phyloP scores from a whole-genome alignment of 2,329 filamentous ascomycete species.

The Pyricularia sp. region DNA sequence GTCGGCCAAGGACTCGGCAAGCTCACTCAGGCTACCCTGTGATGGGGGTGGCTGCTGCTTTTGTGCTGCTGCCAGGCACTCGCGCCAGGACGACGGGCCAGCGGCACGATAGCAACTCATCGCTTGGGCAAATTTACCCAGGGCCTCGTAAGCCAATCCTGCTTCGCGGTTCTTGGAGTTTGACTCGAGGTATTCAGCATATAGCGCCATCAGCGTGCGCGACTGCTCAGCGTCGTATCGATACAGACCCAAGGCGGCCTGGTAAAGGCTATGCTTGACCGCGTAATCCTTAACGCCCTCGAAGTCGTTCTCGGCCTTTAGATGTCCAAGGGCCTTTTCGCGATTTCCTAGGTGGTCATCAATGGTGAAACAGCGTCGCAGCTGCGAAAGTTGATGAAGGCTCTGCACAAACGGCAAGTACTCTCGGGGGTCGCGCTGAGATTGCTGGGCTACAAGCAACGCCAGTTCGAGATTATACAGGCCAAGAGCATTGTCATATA shows the following conservation, averaged over 20 bases:
- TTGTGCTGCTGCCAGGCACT: conserved; percentile 70
- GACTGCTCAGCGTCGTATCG: conserved; percentile 64
- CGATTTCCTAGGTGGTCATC: conserved; percentile 75
- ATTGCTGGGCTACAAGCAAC: conserved; percentile 84
- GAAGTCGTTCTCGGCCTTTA: conserved; percentile 61
- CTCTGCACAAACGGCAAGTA: conserved; percentile 90
- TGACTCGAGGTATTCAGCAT: conserved; percentile 64
- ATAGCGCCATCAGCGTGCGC: conserved; percentile 57
- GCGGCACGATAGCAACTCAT: conserved; percentile 74
- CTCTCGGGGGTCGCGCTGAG: conserved; percentile 87
- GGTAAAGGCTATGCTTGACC: conserved; percentile 67
- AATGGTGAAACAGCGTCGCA: conserved; percentile 68
- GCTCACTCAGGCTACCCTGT: conserved; percentile 42
- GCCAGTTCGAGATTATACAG: conserved; percentile 86
- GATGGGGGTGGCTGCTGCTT: conserved; percentile 29
- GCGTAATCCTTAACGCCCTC: conserved; percentile 69
- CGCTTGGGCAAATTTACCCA: conserved; percentile 60
- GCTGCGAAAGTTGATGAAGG: conserved; percentile 58
- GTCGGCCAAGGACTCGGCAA: conserved; percentile 66
- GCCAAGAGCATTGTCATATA: conserved; percentile 83
- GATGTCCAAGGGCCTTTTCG: conserved; percentile 62
- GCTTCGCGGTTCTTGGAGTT: conserved; percentile 74
- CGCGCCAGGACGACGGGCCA: conserved; percentile 68
- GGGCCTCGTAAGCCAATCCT: conserved; percentile 80
- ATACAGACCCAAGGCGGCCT: conserved; percentile 64